A percentile compares a stretch with the other conserved stretches of the same genome.
These are phyloP conservation scores for Colletotrichum siamense DNA, from an alignment of 2,329 filamentous ascomycete species.

Conservation along the genomic window DNA sequence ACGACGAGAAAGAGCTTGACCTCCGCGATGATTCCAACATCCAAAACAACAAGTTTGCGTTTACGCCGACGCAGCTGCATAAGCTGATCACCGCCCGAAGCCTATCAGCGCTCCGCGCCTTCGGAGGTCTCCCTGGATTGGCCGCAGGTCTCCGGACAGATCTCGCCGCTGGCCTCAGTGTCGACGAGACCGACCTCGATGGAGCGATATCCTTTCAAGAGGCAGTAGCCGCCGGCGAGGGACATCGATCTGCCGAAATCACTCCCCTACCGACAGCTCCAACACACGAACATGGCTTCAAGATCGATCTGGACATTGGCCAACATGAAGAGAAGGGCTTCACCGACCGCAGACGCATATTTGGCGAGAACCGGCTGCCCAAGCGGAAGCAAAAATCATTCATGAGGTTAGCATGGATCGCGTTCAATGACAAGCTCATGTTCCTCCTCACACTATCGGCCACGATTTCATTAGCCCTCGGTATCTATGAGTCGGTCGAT, in stretches of 20 bases:
- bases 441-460: conserved; percentile 75
- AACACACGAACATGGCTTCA: conserved; percentile 9
- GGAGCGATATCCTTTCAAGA: conserved; percentile 54
- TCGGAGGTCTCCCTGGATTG: conserved; percentile 60
- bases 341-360: conserved; percentile 72
- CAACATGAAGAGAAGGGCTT: conserved; percentile 37
- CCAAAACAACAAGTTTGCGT: conserved; percentile 57
- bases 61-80: conserved; percentile 58
- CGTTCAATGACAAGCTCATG: conserved; percentile 82
- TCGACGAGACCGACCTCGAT: conserved; percentile 53
- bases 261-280: conserved; percentile 29
- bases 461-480: conserved; percentile 75
- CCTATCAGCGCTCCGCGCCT: conserved; percentile 50
- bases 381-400: conserved; percentile 74
- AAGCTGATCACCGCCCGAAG: conserved; percentile 58
- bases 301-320: conserved; percentile 17
- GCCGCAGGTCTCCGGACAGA: conserved; percentile 57
- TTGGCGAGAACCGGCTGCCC: conserved; percentile 71
- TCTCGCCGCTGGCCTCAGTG: conserved; percentile 49
- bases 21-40: conserved; percentile 9
- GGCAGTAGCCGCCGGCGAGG: conserved; percentile 44
- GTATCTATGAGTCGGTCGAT: conserved; percentile 74
- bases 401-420: conserved; percentile 76
- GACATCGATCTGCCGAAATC: conserved; percentile 32
- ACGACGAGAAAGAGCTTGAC: conserved; percentile 1